A percentile compares a stretch with the other conserved stretches of the same genome.
Conservation (phyloP, 2,329 filamentous ascomycete genomes). For the Calcarisporium arbuscula region DNA sequence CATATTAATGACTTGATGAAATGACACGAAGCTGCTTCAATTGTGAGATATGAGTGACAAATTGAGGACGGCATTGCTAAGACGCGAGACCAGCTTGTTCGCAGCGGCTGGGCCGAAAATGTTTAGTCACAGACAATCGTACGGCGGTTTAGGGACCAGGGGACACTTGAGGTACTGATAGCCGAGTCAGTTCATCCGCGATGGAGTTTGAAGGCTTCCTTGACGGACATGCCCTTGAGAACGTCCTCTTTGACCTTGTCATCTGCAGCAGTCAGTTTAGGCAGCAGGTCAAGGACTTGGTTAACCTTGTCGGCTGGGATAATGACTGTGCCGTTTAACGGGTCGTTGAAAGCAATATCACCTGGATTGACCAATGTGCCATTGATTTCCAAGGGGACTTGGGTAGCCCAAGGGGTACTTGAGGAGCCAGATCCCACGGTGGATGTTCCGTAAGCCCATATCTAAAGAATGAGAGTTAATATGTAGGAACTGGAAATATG, state of each 20-base stretch:
- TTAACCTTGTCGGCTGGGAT: slow-evolving; percentile 57
- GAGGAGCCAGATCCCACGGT: slow-evolving; percentile 52
- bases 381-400: slow-evolving; percentile 37
- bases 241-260: slow-evolving; percentile 60
- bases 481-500: slow-evolving; percentile 9
- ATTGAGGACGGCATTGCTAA: too few relatives aligned
- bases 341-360: slow-evolving; percentile 65
- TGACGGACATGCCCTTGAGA: slow-evolving; percentile 52
- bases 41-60: too few relatives aligned
- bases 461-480: slow-evolving; percentile 23
- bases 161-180: not conserved
- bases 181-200: too few relatives aligned
- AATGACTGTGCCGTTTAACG: slow-evolving; percentile 61
- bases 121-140: too few relatives aligned
- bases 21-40: slow-evolving; percentile 13
- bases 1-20: slow-evolving; percentile 34
- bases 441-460: slow-evolving; percentile 52
- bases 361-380: slow-evolving; percentile 42
- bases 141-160: too few relatives aligned
- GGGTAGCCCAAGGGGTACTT: slow-evolving; percentile 48
- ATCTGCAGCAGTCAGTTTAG: slow-evolving; percentile 44
- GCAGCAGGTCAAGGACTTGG: slow-evolving; percentile 55
- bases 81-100: too few relatives aligned
- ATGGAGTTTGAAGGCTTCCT: slow-evolving; percentile 60
- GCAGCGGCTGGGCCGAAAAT: too few relatives aligned